Conservation (phyloP, 2,329 filamentous ascomycete genomes). For the Fusarium nygamai region DNA sequence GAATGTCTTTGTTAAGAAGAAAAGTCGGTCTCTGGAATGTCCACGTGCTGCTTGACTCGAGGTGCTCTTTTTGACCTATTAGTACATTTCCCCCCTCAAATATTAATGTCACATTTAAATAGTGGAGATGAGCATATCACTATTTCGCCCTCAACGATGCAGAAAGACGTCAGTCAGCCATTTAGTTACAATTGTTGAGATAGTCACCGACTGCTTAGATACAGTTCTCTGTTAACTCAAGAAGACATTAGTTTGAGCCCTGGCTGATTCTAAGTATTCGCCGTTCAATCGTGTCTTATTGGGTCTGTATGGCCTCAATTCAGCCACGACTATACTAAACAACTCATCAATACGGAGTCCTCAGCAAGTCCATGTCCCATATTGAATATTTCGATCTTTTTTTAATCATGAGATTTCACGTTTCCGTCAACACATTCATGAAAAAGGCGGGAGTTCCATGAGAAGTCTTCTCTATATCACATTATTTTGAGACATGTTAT, state of each 20-base stretch:
- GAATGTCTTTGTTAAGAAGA: slow-evolving; percentile 6
- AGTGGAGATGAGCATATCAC: not conserved
- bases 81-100: not conserved
- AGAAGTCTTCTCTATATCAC: not conserved
- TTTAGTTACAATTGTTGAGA: not conserved
- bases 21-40: slow-evolving; percentile 19
- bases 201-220: not conserved
- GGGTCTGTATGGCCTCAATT: not conserved
- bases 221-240: not conserved
- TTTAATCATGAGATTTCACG: not conserved
- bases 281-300: not conserved
- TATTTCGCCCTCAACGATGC: not conserved
- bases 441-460: not conserved
- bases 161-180: not conserved
- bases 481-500: not conserved
- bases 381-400: not conserved
- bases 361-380: not conserved
- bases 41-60: slow-evolving; percentile 11
- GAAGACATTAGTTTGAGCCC: not conserved
- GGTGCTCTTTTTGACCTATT: not conserved
- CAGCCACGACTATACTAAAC: not conserved
- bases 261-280: not conserved
- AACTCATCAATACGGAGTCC: not conserved
- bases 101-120: not conserved
- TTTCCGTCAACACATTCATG: slow-evolving; percentile 4